Conservation (phyloP, 2,329 filamentous ascomycete species). For the Ascosphaera apis region DNA sequence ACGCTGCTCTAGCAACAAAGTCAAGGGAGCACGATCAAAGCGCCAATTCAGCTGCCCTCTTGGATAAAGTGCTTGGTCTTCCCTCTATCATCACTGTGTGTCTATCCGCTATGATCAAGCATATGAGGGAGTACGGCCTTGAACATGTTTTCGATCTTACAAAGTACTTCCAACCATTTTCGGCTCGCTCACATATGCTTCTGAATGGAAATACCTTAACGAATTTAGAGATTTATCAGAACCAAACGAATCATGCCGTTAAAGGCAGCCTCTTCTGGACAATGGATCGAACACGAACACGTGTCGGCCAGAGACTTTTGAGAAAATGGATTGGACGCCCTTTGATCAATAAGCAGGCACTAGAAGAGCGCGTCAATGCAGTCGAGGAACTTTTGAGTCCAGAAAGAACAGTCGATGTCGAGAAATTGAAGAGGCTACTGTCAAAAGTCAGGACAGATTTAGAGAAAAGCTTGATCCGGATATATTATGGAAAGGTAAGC, state of each 20-base stretch:
- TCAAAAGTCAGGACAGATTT: conserved; percentile 54
- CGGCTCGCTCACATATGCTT: conserved; percentile 81
- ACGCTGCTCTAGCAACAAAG: conserved; percentile 47
- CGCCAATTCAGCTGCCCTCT: conserved; percentile 28
- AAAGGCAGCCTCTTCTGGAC: conserved; percentile 92
- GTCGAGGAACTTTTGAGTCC: conserved; percentile 65
- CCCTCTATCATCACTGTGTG: conserved; percentile 76
- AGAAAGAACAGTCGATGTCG: conserved; percentile 41
- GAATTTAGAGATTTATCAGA: conserved; percentile 86
- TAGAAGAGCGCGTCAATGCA: conserved; percentile 60
- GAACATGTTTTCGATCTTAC: conserved; percentile 92
- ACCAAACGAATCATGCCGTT: conserved; percentile 64
- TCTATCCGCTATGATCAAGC: conserved; percentile 86
- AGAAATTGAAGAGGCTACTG: conserved; percentile 52
- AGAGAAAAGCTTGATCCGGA: conserved; percentile 78
- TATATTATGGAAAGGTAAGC: conserved; percentile 70
- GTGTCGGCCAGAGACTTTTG: conserved; percentile 67
- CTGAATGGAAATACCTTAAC: conserved; percentile 86
- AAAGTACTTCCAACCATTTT: conserved; percentile 93
- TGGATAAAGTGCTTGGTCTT: conserved; percentile 69
- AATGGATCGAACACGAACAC: conserved; percentile 73
- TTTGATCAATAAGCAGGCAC: conserved; percentile 47
- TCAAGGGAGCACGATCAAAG: conserved; percentile 31
- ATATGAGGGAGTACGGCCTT: conserved; percentile 74
- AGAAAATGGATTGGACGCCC: conserved; percentile 91